Base-by-base conservation (phyloP, 306 rosid genomes). In the Trifolium subterraneum region DNA sequence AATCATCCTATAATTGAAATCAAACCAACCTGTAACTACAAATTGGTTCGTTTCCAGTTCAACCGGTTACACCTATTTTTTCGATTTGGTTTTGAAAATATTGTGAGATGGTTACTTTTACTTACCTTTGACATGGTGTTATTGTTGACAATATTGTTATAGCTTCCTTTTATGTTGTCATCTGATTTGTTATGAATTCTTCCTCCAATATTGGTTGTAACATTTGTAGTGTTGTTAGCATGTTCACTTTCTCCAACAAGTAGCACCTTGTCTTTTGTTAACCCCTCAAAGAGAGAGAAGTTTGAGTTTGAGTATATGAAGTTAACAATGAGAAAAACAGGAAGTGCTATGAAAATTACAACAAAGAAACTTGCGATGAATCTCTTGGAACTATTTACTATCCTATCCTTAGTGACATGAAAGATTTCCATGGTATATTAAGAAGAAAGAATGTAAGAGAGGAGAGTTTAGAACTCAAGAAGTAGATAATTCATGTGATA, bases 141-240 rank as follows among this genome's bases (percentile, higher is more conserved):
- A 25, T 42, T 66, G 31, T 56, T 13, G 35, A 11, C n/a, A 12
- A 42, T 36, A 39, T 55, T 55, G 15, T 55, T 22, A 12, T 22
- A 59, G 10, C 16, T 16, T 25, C 58, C 69, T 64, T 52, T 29
- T n/a, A 20, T 7, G 55, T 18, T 39, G 12, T 68, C 60, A 48
- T 68, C 14, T 44, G 86, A 22, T 4, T 12, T 14, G 25, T 75
- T 38, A 7, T 75, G 73, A 10, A 13, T 4, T 15, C 29, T 45
- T 68, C 31, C 71, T 54, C 27, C 70, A 25, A 39, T 59, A 29
- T 29, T 29, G 23, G 18, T 54, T 74, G 71, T 72, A 54, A 44
- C 11, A 44, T 55, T 63, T 62, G 66, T 60, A 60, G 0, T 50
- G 16, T 81, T 81, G 2, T 38, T 64, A 51, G n/a, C 19, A 27